Evolutionary conservation across 2,329 filamentous ascomycete species (phyloP), one percentile per base, ranked within the genome.

Genomic region (Sporothrix pallida): DNA sequence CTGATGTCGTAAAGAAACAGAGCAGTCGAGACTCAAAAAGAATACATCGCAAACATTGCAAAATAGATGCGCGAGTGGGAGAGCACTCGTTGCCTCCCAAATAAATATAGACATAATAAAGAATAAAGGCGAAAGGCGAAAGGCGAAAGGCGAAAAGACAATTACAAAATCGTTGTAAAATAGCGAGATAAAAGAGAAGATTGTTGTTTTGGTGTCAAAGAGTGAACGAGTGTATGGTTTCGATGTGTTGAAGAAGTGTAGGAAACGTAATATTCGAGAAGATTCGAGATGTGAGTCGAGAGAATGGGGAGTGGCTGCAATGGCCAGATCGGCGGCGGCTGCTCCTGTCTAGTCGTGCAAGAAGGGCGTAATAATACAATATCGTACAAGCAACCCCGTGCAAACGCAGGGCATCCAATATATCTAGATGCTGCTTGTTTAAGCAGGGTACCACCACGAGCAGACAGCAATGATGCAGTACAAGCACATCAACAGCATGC

Each of bases 401-500:
- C 10, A 42, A 50, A 48, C 46, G 20, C 23, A 31, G 7, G 31
- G 31, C 31, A 37, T 37, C 31, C 31, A 37, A 37, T 37, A 37
- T 37, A 17, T 17, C 7, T 9, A n/a, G 23, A 6, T 37, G 31
- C 31, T 7, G 7, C 31, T 37, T 12, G 23, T 56, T 74, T 73
- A 74, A 6, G 73, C 73, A 26, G 73, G 73, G 73, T 74, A 74
- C 73, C 73, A 89, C 83, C 86, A 89, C n/a, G 87, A 84, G 78
- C 87, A 90, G 12, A 89, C 84, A 12, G 92, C 92, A 79, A 96
- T 95, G 72, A 96, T 96, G 56, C 91, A 84, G 79, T 96, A 96
- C 3, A 93, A 86, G 54, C 91, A 92, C 71, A 94, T 92, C 48
- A 96, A 82, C 74, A 95, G 83, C 75, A 90, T 89, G 2, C 93